Percentiles rank a stretch among this genome's conserved stretches.
phyloP scores from a whole-genome alignment of 306 rosid genomes.

The Ammopiptanthus mongolicus region DNA sequence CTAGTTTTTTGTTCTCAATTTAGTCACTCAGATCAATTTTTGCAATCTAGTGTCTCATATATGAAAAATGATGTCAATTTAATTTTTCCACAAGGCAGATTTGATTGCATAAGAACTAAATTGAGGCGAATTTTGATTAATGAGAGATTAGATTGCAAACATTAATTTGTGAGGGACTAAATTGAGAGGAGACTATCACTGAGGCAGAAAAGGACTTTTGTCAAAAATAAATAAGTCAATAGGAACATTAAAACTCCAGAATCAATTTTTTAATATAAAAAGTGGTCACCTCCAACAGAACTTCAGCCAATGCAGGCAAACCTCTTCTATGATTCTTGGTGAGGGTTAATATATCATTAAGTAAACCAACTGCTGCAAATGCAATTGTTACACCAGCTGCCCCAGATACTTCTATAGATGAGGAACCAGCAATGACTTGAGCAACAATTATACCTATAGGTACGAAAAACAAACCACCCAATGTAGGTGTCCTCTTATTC shows the following conservation, averaged over 20 bases:
- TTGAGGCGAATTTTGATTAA: not conserved
- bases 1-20: not conserved
- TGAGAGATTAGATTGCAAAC: not conserved
- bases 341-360: conserved; percentile 60
- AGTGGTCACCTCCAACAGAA: conserved; percentile 60
- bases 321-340: conserved; percentile 53
- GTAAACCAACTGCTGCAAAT: conserved; percentile 82
- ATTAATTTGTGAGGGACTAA: not conserved
- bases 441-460: conserved; percentile 81
- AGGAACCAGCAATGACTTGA: conserved; percentile 43
- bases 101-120: conserved; percentile 10
- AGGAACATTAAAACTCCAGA: conserved; percentile 9
- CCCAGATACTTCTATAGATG: conserved; percentile 71
- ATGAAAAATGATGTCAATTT: not conserved
- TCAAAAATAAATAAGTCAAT: not conserved
- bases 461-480: conserved; percentile 90
- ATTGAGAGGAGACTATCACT: not conserved
- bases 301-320: conserved; percentile 50
- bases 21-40: not conserved
- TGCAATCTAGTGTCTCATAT: not conserved
- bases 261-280: not conserved
- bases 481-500: conserved; percentile 62
- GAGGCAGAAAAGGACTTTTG: not conserved
- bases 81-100: not conserved
- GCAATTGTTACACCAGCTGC: conserved; percentile 69